Percentiles rank a stretch among this genome's conserved stretches.
phyloP scores from a whole-genome alignment of 257 asterid species.

The Sherardia arvensis region DNA sequence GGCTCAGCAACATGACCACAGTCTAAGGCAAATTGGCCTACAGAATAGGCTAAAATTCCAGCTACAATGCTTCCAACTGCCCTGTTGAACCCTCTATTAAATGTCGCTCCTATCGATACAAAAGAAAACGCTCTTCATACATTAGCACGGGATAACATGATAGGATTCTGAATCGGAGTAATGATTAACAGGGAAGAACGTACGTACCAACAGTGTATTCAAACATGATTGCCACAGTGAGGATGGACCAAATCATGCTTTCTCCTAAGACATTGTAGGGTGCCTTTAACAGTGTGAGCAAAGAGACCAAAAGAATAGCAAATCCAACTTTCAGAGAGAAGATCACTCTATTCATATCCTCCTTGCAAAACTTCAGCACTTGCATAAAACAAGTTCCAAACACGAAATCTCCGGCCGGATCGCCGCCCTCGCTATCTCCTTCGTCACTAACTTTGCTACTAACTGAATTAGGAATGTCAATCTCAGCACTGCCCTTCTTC shows the following conservation, averaged over 20 bases:
- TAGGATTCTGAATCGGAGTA: too few relatives aligned
- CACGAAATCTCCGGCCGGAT: neutral
- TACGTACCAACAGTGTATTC: slow-evolving; percentile 63
- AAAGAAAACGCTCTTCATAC: too few relatives aligned
- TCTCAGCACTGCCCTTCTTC: slow-evolving; percentile 36
- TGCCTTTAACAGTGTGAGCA: slow-evolving; percentile 37
- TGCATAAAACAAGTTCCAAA: slow-evolving; percentile 24
- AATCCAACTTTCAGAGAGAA: slow-evolving; percentile 63
- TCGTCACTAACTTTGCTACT: slow-evolving; percentile 12
- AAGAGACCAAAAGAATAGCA: slow-evolving; percentile 56
- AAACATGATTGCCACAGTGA: slow-evolving; percentile 74
- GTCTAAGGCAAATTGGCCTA: slow-evolving; percentile 44
- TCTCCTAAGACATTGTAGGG: slow-evolving; percentile 55
- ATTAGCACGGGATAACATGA: too few relatives aligned
- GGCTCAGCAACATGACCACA: slow-evolving; percentile 51
- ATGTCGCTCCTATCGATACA: slow-evolving; percentile 40
- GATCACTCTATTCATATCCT: slow-evolving; percentile 40
- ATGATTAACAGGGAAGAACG: too few relatives aligned
- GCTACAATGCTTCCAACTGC: slow-evolving; percentile 69
- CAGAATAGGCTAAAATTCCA: slow-evolving; percentile 37
- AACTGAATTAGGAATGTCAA: slow-evolving; percentile 28
- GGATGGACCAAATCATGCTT: slow-evolving; percentile 60
- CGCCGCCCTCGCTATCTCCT: slow-evolving; percentile 14
- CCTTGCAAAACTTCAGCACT: slow-evolving; percentile 48
- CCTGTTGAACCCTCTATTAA: slow-evolving; percentile 58